A percentile compares a stretch with the other conserved stretches of the same genome.
phyloP scores from a whole-genome alignment of 257 asterid species.

The Lantana camara region DNA sequence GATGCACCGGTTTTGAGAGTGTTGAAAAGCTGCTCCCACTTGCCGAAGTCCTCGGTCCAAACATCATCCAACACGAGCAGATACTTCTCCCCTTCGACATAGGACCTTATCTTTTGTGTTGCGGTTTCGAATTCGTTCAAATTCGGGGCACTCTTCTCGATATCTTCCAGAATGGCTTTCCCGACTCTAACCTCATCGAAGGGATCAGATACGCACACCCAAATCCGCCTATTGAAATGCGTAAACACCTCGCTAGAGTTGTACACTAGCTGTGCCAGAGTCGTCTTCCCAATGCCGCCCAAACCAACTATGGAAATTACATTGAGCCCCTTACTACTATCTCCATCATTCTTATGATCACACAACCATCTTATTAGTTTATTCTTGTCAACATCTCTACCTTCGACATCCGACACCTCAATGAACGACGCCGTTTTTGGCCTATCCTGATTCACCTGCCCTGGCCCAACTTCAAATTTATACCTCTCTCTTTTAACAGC shows the following conservation, averaged over 20 bases:
- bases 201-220: conserved; percentile 63
- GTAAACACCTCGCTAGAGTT: conserved; percentile 21
- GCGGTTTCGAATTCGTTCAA: conserved; percentile 41
- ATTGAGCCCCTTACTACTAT: conserved; percentile 23
- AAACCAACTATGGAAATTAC: conserved; percentile 37
- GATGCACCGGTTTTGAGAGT: conserved; percentile 40
- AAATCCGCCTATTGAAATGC: conserved; percentile 35
- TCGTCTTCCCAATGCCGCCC: conserved; percentile 59
- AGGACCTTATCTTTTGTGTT: conserved; percentile 29
- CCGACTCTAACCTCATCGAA: conserved; percentile 51
- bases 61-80: conserved; percentile 55
- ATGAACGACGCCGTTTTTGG: conserved; percentile 39
- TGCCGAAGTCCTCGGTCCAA: conserved; percentile 44
- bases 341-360: neutral
- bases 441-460: conserved; percentile 21
- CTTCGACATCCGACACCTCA: conserved; percentile 30
- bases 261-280: conserved; percentile 49
- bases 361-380: conserved; percentile 21
- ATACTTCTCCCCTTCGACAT: conserved; percentile 36
- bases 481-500: conserved; percentile 56
- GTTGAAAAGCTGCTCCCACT: conserved; percentile 52
- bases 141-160: conserved; percentile 41
- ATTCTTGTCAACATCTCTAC: conserved; percentile 34
- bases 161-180: conserved; percentile 48
- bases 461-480: conserved; percentile 25